phyloP scores from a whole-genome alignment of 768 basidiomycete genomes.

The Austroboletus festivus region DNA sequence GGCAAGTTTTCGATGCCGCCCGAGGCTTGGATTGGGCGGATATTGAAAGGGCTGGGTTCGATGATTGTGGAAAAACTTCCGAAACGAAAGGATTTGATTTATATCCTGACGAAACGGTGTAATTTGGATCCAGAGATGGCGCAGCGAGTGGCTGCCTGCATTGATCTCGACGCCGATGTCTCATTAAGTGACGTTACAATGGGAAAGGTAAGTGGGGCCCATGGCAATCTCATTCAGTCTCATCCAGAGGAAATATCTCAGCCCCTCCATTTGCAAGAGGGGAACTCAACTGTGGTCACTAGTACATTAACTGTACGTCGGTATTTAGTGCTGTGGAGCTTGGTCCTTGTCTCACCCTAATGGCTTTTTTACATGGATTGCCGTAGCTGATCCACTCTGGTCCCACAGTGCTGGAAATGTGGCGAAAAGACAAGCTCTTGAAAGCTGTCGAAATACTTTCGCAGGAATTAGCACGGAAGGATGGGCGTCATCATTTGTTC shows the following conservation, averaged over 20 bases:
- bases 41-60: slow-evolving; percentile 23
- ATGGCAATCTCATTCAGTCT: too few relatives aligned
- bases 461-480: background rate
- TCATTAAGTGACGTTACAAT: too few relatives aligned
- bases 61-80: slow-evolving; percentile 17
- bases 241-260: too few relatives aligned
- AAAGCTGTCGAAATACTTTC: background rate
- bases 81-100: slow-evolving; percentile 23
- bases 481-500: background rate
- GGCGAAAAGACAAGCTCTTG: background rate
- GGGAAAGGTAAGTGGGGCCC: too few relatives aligned
- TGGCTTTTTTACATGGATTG: too few relatives aligned
- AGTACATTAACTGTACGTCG: too few relatives aligned
- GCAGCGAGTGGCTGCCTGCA: slow-evolving; percentile 19
- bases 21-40: slow-evolving; percentile 25
- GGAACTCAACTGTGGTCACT: too few relatives aligned
- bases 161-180: slow-evolving; percentile 15
- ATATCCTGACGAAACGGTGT: slow-evolving; percentile 28
- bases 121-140: slow-evolving; percentile 21
- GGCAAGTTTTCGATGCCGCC: slow-evolving; percentile 31
- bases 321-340: too few relatives aligned
- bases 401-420: background rate
- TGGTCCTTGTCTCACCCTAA: too few relatives aligned
- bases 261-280: too few relatives aligned
- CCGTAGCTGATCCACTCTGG: background rate